These are phyloP conservation scores for Lodderomyces pseudojiufengensis DNA, from an alignment of 1,139 yeast species.

Conservation along the genomic window DNA sequence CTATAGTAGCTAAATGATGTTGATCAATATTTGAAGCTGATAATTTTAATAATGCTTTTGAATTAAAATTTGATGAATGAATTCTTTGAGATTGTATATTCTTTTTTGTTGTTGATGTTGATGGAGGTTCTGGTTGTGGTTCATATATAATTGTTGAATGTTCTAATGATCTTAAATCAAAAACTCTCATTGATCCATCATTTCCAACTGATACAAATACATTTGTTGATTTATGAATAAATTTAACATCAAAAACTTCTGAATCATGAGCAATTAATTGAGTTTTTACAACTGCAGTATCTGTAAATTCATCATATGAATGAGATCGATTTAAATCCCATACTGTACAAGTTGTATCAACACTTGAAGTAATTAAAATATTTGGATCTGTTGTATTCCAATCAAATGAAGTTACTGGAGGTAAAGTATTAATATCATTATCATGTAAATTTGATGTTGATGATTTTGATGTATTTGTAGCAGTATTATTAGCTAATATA, in stretches of 20 bases:
- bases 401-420: constrained; percentile 90
- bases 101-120: constrained; percentile 8
- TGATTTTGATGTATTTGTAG: constrained; percentile 8
- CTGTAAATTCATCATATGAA: constrained; percentile 21
- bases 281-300: constrained; percentile 74
- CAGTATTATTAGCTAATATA: constrained; percentile 34
- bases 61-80: constrained; percentile 22
- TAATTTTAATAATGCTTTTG: constrained; percentile 67
- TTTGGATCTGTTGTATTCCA: constrained; percentile 79
- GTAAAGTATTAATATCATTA: constrained; percentile 43
- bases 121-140: constrained; percentile 21
- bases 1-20: constrained; percentile 73
- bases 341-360: constrained; percentile 94
- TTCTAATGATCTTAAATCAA: constrained; percentile 84
- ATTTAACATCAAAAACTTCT: constrained; percentile 91
- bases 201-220: constrained; percentile 92
- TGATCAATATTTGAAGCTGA: constrained; percentile 81
- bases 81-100: constrained; percentile 52
- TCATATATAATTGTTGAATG: constrained; percentile 95
- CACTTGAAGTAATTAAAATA: constrained; percentile 76
- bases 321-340: constrained; percentile 70
- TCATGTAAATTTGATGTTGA: constrained; percentile 4
- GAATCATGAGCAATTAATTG: constrained; percentile 95
- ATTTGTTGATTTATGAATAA: constrained; percentile 69
- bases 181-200: constrained; percentile 91